Evolutionary conservation across 257 asterid species (phyloP), one percentile per base, ranked within the genome.

Genomic region (Solanum clarkiae): DNA sequence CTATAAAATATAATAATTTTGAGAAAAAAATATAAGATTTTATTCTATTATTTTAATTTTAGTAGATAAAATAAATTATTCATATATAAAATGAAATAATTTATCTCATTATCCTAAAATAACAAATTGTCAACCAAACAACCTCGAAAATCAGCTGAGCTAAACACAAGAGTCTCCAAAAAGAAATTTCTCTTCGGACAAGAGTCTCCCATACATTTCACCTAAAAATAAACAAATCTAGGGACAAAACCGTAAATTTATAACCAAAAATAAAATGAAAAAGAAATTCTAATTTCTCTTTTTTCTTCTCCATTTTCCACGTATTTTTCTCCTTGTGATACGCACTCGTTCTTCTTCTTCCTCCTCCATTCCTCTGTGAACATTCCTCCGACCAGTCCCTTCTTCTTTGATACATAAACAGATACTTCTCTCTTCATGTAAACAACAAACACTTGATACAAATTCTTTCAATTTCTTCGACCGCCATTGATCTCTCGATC

Each of bases 1-100:
- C 0, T 32, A 32, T 32, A 32, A 32, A 32, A 4, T 32, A 32
- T 32, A 32, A 32, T 32, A 32, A 32, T 32, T 32, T 32, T 32
- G 36, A 32, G 0, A 32, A 3, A 32, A 32, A 32, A 32, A 32
- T 32, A 32, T 32, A 32, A 32, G 4, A 32, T 3, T 32, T 32
- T 32, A 0, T 32, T 0, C 36, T 0, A 32, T 0, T 0, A 32
- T 32, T 32, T 32, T 32, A 2, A 32, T 32, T 0, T 32, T 32
- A 32, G 0, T 29, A 0, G 0, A 32, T 32, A 0, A 1, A 32
- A 32, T 3, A 32, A 32, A 32, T 32, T 2, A 32, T 2, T 0
- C 4, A 32, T 32, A 32, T 32, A 32, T 32, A 32, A 0, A 4
- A 32, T 32, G 0, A 32, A 32, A 32, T 32, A 32, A 32, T 32